Evolutionary conservation across 495 filamentous ascomycete genomes (phyloP).

Genomic region (Talaromyces trachyspermus): DNA sequence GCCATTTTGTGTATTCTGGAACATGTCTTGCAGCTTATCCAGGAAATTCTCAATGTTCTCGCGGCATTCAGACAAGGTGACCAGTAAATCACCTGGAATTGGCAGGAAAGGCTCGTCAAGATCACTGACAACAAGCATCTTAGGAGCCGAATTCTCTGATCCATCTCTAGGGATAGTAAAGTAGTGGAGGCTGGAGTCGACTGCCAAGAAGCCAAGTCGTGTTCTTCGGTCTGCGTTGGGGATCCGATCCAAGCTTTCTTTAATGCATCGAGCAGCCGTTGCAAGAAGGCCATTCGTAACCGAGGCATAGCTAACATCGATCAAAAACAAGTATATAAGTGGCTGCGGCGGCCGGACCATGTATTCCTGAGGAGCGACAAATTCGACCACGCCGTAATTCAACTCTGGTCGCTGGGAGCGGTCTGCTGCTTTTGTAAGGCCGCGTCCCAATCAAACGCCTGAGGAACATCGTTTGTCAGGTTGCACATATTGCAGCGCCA

Average conservation of each 20-base stretch:
- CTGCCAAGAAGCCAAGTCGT: slow-evolving; percentile 87
- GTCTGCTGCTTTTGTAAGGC: slow-evolving; percentile 81
- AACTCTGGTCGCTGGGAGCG: slow-evolving; percentile 83
- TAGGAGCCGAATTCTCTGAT: slow-evolving; percentile 71
- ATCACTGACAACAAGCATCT: slow-evolving; percentile 92
- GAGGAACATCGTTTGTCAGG: slow-evolving; percentile 94
- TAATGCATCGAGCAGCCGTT: slow-evolving; percentile 85
- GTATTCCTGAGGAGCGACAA: slow-evolving; percentile 96
- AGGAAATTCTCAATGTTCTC: slow-evolving; percentile 88
- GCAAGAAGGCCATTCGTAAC: slow-evolving; percentile 91
- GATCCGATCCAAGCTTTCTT: slow-evolving; percentile 93
- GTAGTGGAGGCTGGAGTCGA: slow-evolving; percentile 92
- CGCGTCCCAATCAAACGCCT: slow-evolving; percentile 97
- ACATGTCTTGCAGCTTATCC: slow-evolving; percentile 89
- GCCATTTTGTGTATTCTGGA: slow-evolving; percentile 82
- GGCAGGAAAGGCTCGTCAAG: slow-evolving; percentile 96
- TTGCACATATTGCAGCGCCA: slow-evolving; percentile 99
- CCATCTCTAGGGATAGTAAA: slow-evolving; percentile 87
- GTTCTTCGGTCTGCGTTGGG: slow-evolving; percentile 93
- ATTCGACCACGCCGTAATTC: slow-evolving; percentile 91
- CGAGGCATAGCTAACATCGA: slow-evolving; percentile 91
- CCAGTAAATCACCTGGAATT: slow-evolving; percentile 85
- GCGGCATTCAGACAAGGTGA: slow-evolving; percentile 82
- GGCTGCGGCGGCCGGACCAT: slow-evolving; percentile 98
- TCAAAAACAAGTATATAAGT: slow-evolving; percentile 93